Evolutionary conservation across 305 asterid species (phyloP), one percentile per base, ranked within the genome.

Genomic region (Fraxinus floribunda): DNA sequence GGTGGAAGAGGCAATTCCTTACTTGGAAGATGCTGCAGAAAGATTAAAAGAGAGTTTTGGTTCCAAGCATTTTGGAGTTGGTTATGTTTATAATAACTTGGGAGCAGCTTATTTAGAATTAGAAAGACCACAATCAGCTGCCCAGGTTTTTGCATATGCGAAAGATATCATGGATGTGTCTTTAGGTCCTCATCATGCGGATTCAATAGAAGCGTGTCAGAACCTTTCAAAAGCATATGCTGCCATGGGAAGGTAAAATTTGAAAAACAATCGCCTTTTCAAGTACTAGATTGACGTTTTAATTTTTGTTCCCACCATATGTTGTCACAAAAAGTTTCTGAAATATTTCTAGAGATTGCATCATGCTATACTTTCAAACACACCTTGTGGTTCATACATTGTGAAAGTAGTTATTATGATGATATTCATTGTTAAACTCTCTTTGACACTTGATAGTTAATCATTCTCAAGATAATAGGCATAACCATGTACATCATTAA

Each of bases 41-140:
- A 92, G 99, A 86, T 87, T 94, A 79, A 96, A 95, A 84, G 99
- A 93, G 90, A 92, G 95, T 82, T 96, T 96, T 76, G 98, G 99
- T 76, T 80, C 94, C 0, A 96, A 93, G 88, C 98, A 96, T 78
- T 96, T 82, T 76, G 93, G 94, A 34, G 92, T 94, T 22, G 99
- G 94, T 62, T 94, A 94, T 82, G 97, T 94, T 75, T 95, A 95
- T 86, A 93, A 94, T 81, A 93, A 95, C 87, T 81, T 95, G 85
- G 99, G 99, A 1, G 98, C 97, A 64, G 98, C 98, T 66, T 94
- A 94, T 87, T 71, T 96, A 91, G 98, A 94, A 85, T 83, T 94
- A 76, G 94, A 91, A 82, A 90, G 98, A 81, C 95, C 97, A 36
- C 97, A 96, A 68, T 94, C 99, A 41, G 98, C 98, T 79, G 99